Base-by-base conservation (phyloP, 2,329 filamentous ascomycete species). In the Plectosphaerella sp. region DNA sequence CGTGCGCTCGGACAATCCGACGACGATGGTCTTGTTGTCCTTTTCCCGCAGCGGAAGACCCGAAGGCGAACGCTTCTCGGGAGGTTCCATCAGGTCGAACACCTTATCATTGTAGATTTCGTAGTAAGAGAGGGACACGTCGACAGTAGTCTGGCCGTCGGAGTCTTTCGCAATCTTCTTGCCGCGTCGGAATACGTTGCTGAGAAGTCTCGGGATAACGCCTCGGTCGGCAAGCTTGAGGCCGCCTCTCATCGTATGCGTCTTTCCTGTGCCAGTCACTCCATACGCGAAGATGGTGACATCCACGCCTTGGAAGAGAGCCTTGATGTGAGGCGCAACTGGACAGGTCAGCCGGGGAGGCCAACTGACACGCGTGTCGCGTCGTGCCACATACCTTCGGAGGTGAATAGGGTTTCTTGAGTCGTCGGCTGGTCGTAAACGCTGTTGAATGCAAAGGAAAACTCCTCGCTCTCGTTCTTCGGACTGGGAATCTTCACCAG, bases 41-140 rank as follows among this genome's bases (percentile, higher is more conserved):
- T 91, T 92, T 63, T 96, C 91, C 24, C 91, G 82, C 22, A 96
- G 81, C 2, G 89, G 89, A 24, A 96, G 74, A 0, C 92, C 92
- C 1, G 88, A 81, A 2, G 89, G 76, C 0, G 88, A 91, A 48
- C 94, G 87, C 73, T 91, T 95, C 67, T 97, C 92, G 0, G 86
- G 88, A 1, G 91, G 78, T 66, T 96, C 89, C 59, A 97, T 90
- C 33, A 97, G 75, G 66, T 97, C 92, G 63, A 87, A 96, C 18
- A 96, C 91, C 66, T 93, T 93, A 74, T 97, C 92, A 68, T 95
- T 96, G 72, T 97, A 97, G 59, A 97, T 96, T 68, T 97, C 92
- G 72, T 96, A 96, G 72, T 97, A 97, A 25, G 89, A 92, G 63
- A 97, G 79, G 12, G 83, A 78, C 15, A 96, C 89, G 9, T 83